A percentile compares a stretch with the other conserved stretches of the same genome.
Evolutionary conservation across 441 rosid genomes (phyloP).

Genomic region (Populus hybrid): DNA sequence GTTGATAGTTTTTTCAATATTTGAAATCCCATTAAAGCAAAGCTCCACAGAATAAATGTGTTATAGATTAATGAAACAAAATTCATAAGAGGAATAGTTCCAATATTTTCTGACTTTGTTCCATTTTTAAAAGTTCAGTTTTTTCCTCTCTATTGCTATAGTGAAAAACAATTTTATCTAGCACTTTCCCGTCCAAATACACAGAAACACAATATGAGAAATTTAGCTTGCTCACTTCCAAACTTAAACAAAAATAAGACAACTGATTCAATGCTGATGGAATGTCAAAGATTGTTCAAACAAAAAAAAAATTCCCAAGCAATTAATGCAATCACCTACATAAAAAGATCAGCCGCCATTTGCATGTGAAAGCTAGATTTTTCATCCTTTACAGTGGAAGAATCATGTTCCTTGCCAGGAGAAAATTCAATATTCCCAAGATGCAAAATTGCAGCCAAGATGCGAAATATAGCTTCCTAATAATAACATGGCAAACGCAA

Average conservation of each 20-base stretch:
- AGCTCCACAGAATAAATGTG: background rate
- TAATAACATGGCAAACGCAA: slow-evolving; percentile 11
- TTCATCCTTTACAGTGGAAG: slow-evolving; percentile 74
- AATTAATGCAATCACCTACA: slow-evolving; percentile 45
- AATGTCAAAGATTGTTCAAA: slow-evolving; percentile 6
- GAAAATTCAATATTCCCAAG: slow-evolving; percentile 92
- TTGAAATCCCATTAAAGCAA: background rate
- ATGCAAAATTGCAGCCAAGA: slow-evolving; percentile 91
- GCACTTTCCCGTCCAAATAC: background rate
- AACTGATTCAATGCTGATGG: background rate
- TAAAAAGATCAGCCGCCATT: slow-evolving; percentile 86
- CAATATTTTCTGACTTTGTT: background rate
- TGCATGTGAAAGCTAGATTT: slow-evolving; percentile 76
- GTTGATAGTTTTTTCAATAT: background rate
- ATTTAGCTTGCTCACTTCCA: slow-evolving; percentile 1
- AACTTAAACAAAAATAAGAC: background rate
- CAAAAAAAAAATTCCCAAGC: slow-evolving; percentile 11
- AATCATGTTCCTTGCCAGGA: slow-evolving; percentile 92
- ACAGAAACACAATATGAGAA: background rate
- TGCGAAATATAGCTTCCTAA: slow-evolving; percentile 90
- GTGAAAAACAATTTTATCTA: background rate
- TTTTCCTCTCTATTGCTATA: background rate
- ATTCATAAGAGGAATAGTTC: background rate
- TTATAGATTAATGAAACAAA: background rate
- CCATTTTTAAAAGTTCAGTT: background rate